Base-by-base conservation (phyloP, 2,329 filamentous ascomycete species). In the Phialophora tarda region DNA sequence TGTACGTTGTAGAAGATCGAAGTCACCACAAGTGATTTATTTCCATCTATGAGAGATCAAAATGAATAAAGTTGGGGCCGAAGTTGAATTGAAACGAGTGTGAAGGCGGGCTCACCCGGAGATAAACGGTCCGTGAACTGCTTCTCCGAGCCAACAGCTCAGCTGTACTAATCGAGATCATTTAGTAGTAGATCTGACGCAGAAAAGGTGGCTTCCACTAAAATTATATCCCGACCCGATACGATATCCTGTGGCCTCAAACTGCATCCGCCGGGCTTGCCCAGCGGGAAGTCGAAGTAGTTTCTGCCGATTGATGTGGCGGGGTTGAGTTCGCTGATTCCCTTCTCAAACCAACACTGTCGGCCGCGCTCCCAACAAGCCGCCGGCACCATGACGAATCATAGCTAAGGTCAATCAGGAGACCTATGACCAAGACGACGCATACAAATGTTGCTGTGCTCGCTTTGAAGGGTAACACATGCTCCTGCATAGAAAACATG, bases 401-500 rank as follows among this genome's bases (percentile, higher is more conserved):
- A 10, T 32, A 55, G 8, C 53, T 23, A 55, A 55, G 28, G 8
- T 55, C 10, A 11, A 55, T 30, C 53, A 55, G n/a, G 17, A 17
- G 4, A 34, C 12, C 14, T n/a, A 34, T 34, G 8, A 34, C 2
- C 17, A 55, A 21, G 14, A 32, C 11, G 8, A 17, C 28, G 23
- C 24, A 55, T 17, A 55, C n/a, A 32, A 55, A 55, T n/a, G 53
- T n/a, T 12, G 24, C 7, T n/a, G 53, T 32, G 53, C 12, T 55
- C 6, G 17, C 28, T 21, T 32, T 55, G 53, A 55, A 55, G 26
- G 53, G 53, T 4, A 55, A 24, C 11, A 55, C 53, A 23, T 55
- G 53, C 28, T 55, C 28, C 28, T 34, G 14, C 53, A 55, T 55
- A 28, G 51, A 55, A 17, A 55, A 55, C 24, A 55, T 30, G 26